Conservation (phyloP, 192 early-diverging fungal genomes). For the Geranomyces variabilis region DNA sequence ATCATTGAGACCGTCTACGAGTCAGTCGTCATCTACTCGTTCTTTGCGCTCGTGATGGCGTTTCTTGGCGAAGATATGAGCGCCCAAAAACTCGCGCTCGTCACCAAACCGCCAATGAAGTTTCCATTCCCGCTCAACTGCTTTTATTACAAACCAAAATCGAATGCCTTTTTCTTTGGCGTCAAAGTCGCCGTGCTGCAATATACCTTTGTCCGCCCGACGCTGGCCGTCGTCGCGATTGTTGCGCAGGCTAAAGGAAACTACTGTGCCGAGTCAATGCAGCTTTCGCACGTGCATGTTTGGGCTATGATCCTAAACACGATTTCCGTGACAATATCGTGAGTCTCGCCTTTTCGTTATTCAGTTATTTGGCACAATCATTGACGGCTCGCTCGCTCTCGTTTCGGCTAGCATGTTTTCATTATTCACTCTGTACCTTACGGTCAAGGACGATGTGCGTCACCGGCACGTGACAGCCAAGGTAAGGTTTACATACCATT, state of each 20-base stretch:
- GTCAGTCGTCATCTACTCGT: conserved; percentile 73
- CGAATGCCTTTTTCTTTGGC: conserved; percentile 54
- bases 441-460: conserved; percentile 51
- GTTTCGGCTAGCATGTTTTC: conserved; percentile 55
- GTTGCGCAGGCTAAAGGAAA: conserved; percentile 49
- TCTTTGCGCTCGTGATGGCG: conserved; percentile 71
- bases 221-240: conserved; percentile 63
- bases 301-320: conserved; percentile 67
- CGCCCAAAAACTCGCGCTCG: conserved; percentile 47
- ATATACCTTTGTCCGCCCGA: conserved; percentile 68
- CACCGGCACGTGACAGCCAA: conserved; percentile 34
- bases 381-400: too few relatives aligned
- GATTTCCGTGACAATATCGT: conserved; percentile 61
- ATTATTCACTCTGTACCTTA: conserved; percentile 64
- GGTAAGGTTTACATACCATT: conserved; percentile 20
- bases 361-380: too few relatives aligned
- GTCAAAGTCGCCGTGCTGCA: conserved; percentile 71
- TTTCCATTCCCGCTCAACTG: conserved; percentile 54
- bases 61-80: conserved; percentile 58
- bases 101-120: conserved; percentile 40
- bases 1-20: conserved; percentile 40
- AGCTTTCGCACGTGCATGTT: conserved; percentile 64
- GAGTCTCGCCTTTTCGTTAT: too few relatives aligned
- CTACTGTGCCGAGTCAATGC: conserved; percentile 61
- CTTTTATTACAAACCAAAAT: conserved; percentile 65